A percentile compares a stretch with the other conserved stretches of the same genome.
These are phyloP conservation scores for Trichophyton equinum DNA, from an alignment of 2,329 filamentous ascomycete species.

Conservation along the genomic window DNA sequence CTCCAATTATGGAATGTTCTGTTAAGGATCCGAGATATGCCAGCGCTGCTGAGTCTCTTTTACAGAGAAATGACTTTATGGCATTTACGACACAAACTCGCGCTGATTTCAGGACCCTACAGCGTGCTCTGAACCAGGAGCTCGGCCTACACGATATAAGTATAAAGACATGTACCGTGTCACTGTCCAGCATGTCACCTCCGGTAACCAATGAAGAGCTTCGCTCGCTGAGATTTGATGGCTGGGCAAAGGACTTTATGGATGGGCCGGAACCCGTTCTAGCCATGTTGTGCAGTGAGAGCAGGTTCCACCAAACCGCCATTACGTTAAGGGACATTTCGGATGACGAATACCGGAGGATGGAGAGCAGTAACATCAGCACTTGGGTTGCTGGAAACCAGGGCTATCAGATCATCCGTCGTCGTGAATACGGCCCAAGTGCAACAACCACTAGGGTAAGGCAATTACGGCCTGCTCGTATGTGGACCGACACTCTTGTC, in stretches of 20 bases:
- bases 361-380: constrained; percentile 48
- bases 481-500: constrained; percentile 67
- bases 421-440: constrained; percentile 65
- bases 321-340: constrained; percentile 51
- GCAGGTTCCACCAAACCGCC: constrained; percentile 54
- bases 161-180: constrained; percentile 50
- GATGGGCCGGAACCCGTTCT: constrained; percentile 72
- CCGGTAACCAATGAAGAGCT: constrained; percentile 47
- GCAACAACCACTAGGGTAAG: constrained; percentile 59
- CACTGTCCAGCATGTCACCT: constrained; percentile 43
- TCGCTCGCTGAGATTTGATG: constrained; percentile 53
- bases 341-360: constrained; percentile 54
- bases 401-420: constrained; percentile 52
- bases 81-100: constrained; percentile 63
- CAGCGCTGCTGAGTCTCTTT: constrained; percentile 45
- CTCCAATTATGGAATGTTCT: constrained; percentile 67
- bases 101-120: constrained; percentile 62
- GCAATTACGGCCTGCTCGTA: constrained; percentile 46
- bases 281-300: constrained; percentile 72
- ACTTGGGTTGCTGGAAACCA: constrained; percentile 59
- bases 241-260: constrained; percentile 66
- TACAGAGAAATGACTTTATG: constrained; percentile 43
- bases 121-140: constrained; percentile 48
- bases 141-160: constrained; percentile 58
- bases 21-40: constrained; percentile 60